These are phyloP conservation scores for Eutypella sp. DNA, from an alignment of 2,329 filamentous ascomycete species.

Conservation along the genomic window DNA sequence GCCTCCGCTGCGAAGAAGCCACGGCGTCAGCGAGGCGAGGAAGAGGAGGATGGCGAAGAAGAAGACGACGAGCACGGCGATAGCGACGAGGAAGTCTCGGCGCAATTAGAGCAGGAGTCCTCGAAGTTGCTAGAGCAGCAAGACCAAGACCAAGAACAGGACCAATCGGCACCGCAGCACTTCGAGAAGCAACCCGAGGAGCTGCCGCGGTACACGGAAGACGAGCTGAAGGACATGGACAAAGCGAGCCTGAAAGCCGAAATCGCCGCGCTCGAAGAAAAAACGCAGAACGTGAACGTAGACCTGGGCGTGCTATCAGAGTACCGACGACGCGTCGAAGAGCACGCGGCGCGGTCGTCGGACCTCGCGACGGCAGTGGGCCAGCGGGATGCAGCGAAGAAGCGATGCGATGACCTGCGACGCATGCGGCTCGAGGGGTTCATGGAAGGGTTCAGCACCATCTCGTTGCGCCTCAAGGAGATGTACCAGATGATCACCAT, in stretches of 20 bases:
- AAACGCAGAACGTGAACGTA: conserved; percentile 78
- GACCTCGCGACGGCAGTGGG: conserved; percentile 76
- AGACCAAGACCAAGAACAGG: conserved; percentile 18
- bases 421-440: conserved; percentile 89
- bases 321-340: conserved; percentile 80
- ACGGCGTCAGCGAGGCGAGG: conserved; percentile 18
- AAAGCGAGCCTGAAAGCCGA: conserved; percentile 57
- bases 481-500: conserved; percentile 99
- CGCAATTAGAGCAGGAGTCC: conserved; percentile 11
- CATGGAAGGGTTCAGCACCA: conserved; percentile 95
- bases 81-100: conserved; percentile 9
- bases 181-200: conserved; percentile 46
- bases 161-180: conserved; percentile 19
- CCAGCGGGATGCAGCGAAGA: conserved; percentile 81
- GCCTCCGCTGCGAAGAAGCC: conserved; percentile 22
- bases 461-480: conserved; percentile 92
- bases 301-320: conserved; percentile 86
- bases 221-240: conserved; percentile 63
- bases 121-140: conserved; percentile 15
- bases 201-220: conserved; percentile 72
- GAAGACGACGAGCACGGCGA: conserved; percentile 19
- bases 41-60: conserved; percentile 25
- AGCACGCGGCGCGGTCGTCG: conserved; percentile 74
- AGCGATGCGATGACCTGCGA: conserved; percentile 85
- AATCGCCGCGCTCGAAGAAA: conserved; percentile 58